Base-by-base conservation (phyloP, 306 rosid genomes). In the Carpinus fangiana region DNA sequence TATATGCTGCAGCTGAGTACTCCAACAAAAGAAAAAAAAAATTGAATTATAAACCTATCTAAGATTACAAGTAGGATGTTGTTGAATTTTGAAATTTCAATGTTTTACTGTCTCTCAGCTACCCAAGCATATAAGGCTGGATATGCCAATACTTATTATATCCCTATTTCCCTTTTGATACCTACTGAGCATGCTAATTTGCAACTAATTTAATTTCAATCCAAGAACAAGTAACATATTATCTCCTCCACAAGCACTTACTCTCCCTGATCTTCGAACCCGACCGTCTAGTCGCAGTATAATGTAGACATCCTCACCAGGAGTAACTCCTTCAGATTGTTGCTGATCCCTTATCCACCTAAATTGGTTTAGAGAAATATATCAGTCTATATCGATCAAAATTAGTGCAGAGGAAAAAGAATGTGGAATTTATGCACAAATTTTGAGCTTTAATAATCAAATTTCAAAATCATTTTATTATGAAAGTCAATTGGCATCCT, bases 311-410 rank as follows among this genome's bases (percentile, higher is more conserved):
- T 90, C 98, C 86, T 92, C 99, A 31, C 96, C 96, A 20, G 91
- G 90, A 57, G 93, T 78, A 72, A 95, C 98, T 80, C 96, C 98
- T 91, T 95, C 99, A 26, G 93, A 85, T 65, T 87, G 83, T 85
- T 95, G 98, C 81, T 93, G 97, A 81, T 93, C 97, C 83, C 68
- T 85, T 90, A 95, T 90, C 99, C 99, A 95, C 89, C 99, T 95
- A 84, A 66, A 77, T 68, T 80, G 80, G 83, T 81, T 69, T 62
- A 34, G n/a, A 73, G 18, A 17, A 43, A 62, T 72, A 73, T 71
- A 72, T 66, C 45, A 48, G 69, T 66, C 51, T 41, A 66, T 66
- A 17, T 9, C 0, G 11, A 41, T 18, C 23, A 66, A 38, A 38
- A 66, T 66, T 26, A 66, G 13, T 3, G 10, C 26, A 4, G 28